A percentile compares a stretch with the other conserved stretches of the same genome.
These are phyloP conservation scores for Leucocoprinus leucothites DNA, from an alignment of 768 basidiomycete genomes.

Conservation along the genomic window DNA sequence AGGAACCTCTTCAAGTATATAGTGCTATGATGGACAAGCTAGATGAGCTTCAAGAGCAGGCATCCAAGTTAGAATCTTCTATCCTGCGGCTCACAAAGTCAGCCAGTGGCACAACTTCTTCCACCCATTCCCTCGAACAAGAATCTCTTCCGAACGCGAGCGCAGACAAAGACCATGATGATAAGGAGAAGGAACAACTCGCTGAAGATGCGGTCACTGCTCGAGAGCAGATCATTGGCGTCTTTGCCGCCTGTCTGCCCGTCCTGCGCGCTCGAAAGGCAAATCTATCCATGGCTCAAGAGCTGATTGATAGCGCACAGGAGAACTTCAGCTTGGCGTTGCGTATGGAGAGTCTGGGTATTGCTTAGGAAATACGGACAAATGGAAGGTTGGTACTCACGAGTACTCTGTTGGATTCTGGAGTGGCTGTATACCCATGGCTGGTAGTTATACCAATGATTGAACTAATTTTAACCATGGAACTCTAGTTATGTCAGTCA, in stretches of 20 bases:
- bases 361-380: slow-evolving; percentile 16
- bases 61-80: slow-evolving; percentile 22
- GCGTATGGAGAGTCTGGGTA: slow-evolving; percentile 46
- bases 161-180: background rate
- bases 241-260: slow-evolving; percentile 46
- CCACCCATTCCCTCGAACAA: background rate
- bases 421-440: background rate
- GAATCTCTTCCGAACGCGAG: background rate
- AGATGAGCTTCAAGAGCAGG: slow-evolving; percentile 27
- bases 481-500: no score
- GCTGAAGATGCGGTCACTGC: slow-evolving; percentile 22
- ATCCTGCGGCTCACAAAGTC: slow-evolving; percentile 21
- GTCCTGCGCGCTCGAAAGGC: slow-evolving; percentile 43
- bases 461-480: no score
- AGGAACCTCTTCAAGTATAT: slow-evolving; percentile 38
- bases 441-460: background rate
- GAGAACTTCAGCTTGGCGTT: slow-evolving; percentile 45
- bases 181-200: background rate
- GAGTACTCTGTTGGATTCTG: no score
- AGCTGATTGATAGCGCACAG: slow-evolving; percentile 46
- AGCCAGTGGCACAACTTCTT: background rate
- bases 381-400: slow-evolving; percentile 1
- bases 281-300: slow-evolving; percentile 46
- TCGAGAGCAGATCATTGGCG: slow-evolving; percentile 35
- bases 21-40: slow-evolving; percentile 40